Conservation (phyloP, 441 rosid genomes). For the Geranium incanum region DNA sequence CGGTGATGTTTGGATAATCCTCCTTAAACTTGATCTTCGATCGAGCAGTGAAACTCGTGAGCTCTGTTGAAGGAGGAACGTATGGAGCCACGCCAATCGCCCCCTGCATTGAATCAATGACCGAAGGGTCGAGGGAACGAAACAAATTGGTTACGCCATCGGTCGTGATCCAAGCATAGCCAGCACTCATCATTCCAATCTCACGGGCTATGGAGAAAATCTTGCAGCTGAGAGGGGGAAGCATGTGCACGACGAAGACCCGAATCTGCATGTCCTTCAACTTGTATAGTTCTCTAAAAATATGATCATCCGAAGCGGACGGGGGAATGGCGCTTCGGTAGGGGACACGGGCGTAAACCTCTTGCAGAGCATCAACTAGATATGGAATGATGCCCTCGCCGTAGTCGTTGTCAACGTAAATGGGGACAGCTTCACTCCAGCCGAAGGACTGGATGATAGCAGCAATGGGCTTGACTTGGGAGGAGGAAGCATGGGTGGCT, state of each 20-base stretch:
- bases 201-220: constrained; percentile 39
- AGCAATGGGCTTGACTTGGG: no score
- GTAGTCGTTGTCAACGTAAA: no score
- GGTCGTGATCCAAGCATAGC: constrained; percentile 58
- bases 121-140: neutral
- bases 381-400: no score
- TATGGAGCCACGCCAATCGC: constrained; percentile 40
- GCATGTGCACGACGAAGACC: constrained; percentile 57
- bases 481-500: no score
- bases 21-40: constrained; percentile 32
- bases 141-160: constrained; percentile 27
- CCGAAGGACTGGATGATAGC: no score
- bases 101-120: constrained; percentile 39
- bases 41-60: constrained; percentile 21
- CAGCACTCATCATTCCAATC: constrained; percentile 45
- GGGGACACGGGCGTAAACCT: constrained; percentile 21
- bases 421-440: no score
- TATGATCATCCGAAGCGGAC: constrained; percentile 32
- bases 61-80: constrained; percentile 22
- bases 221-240: constrained; percentile 27
- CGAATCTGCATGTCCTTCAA: constrained; percentile 46
- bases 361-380: no score
- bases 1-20: constrained; percentile 22
- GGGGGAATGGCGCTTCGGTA: constrained; percentile 35
- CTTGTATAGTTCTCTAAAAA: constrained; percentile 37